Evolutionary conservation across 2,329 filamentous ascomycete species (phyloP).

Genomic region (Conoideocrella luteorostrata): DNA sequence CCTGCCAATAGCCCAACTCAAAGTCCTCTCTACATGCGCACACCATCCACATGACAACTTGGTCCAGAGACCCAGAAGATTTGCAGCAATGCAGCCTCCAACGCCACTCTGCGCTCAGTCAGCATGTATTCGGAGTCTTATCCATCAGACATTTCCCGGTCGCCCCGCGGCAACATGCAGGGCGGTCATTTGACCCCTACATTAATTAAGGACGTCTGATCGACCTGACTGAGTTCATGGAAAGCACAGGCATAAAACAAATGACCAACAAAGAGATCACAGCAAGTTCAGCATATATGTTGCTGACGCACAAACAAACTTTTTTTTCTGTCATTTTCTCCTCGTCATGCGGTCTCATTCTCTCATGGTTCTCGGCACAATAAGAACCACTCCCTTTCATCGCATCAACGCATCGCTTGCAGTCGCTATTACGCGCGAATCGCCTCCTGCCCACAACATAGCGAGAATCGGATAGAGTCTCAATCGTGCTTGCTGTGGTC

Average conservation of each 20-base stretch:
- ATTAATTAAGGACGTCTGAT: not conserved
- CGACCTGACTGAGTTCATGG: not conserved
- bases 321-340: slow-evolving; percentile 4
- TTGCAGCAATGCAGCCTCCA: slow-evolving; percentile 5
- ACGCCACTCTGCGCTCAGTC: slow-evolving; percentile 2
- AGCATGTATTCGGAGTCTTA: not conserved
- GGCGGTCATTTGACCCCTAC: not conserved
- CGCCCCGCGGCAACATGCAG: not conserved
- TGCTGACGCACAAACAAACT: not conserved
- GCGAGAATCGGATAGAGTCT: not conserved
- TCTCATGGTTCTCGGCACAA: not conserved
- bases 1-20: not conserved
- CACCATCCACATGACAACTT: not conserved
- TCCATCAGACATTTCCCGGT: not conserved
- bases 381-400: not conserved
- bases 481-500: slow-evolving; percentile 25
- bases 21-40: not conserved
- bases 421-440: not conserved
- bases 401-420: slow-evolving; percentile 5
- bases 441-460: not conserved
- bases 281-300: not conserved
- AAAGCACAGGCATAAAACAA: not conserved
- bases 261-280: not conserved
- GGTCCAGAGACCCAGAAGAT: not conserved
- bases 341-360: not conserved